phyloP scores from a whole-genome alignment of 2,329 filamentous ascomycete genomes.

The Penicillium sp. region DNA sequence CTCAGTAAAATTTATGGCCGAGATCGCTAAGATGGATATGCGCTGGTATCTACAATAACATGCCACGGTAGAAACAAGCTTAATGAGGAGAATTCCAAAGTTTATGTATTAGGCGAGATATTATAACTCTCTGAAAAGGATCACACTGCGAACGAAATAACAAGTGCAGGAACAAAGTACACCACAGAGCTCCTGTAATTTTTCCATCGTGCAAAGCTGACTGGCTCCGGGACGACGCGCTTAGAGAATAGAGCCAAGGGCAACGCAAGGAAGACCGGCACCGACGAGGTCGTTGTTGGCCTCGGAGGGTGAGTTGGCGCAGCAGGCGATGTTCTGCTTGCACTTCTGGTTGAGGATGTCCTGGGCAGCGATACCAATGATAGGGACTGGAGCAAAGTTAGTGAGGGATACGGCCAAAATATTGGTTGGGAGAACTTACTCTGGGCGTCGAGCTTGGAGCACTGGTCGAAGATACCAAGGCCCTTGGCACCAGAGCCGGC shows the following conservation, averaged over 20 bases:
- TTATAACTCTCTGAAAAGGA: constrained; percentile 1
- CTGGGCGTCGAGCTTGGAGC: constrained; percentile 35
- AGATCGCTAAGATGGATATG: no score
- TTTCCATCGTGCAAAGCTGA: background rate
- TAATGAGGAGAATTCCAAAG: background rate
- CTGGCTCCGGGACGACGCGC: constrained; percentile 6
- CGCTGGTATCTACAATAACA: no score
- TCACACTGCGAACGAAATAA: constrained; percentile 8
- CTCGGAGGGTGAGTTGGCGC: constrained; percentile 27
- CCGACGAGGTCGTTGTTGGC: constrained; percentile 28
- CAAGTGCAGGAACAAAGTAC: constrained; percentile 12
- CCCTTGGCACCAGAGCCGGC: constrained; percentile 30
- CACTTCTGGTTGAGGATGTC: constrained; percentile 33
- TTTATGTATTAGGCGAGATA: constrained; percentile 17
- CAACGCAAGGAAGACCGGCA: constrained; percentile 34
- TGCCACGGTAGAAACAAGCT: no score
- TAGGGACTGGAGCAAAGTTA: constrained; percentile 12
- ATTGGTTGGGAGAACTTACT: constrained; percentile 19
- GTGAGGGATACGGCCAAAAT: rapidly evolving
- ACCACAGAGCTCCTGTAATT: constrained; percentile 10
- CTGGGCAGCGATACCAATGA: constrained; percentile 22
- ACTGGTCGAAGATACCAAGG: constrained; percentile 38
- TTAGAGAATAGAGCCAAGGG: constrained; percentile 38
- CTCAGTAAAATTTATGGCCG: no score
- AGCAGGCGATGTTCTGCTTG: constrained; percentile 41